These are phyloP conservation scores for Lepidium didymum DNA, from an alignment of 345 rosid genomes.

Conservation along the genomic window DNA sequence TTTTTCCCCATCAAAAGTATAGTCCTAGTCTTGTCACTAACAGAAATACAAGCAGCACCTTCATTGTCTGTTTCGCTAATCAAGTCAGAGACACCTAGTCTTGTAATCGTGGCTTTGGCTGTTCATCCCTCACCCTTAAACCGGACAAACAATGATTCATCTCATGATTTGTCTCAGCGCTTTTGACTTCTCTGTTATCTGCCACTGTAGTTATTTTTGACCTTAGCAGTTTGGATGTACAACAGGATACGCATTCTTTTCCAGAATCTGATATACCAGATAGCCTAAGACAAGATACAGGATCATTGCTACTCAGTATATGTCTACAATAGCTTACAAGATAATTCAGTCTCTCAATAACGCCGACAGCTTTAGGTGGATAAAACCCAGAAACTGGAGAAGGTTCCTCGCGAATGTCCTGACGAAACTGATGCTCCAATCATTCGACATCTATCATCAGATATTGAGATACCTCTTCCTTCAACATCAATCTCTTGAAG, in stretches of 20 bases:
- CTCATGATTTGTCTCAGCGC: conserved; percentile 4
- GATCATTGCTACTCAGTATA: conserved; percentile 55
- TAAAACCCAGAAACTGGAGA: conserved; percentile 29
- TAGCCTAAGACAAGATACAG: conserved; percentile 43
- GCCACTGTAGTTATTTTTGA: background rate
- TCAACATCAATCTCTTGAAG: conserved; percentile 44
- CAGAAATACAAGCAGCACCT: conserved; percentile 17
- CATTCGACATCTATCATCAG: conserved; percentile 14
- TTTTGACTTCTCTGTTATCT: conserved; percentile 26
- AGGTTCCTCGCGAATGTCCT: conserved; percentile 43
- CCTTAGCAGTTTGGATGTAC: conserved; percentile 12
- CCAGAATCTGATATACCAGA: conserved; percentile 24
- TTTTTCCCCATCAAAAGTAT: conserved; percentile 12
- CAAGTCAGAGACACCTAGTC: conserved; percentile 5
- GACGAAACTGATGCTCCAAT: conserved; percentile 25
- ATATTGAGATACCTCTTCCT: conserved; percentile 26
- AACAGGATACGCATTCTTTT: conserved; percentile 10
- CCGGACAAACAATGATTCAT: conserved; percentile 11
- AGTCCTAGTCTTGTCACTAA: conserved; percentile 12
- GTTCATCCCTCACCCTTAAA: conserved; percentile 13
- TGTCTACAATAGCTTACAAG: conserved; percentile 47
- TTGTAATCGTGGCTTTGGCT: conserved; percentile 10
- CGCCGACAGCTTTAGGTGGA: conserved; percentile 20
- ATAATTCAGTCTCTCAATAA: conserved; percentile 33
- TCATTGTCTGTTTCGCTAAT: background rate